These are phyloP conservation scores for Volutella citrinella DNA, from an alignment of 2,329 filamentous ascomycete genomes.

Conservation along the genomic window DNA sequence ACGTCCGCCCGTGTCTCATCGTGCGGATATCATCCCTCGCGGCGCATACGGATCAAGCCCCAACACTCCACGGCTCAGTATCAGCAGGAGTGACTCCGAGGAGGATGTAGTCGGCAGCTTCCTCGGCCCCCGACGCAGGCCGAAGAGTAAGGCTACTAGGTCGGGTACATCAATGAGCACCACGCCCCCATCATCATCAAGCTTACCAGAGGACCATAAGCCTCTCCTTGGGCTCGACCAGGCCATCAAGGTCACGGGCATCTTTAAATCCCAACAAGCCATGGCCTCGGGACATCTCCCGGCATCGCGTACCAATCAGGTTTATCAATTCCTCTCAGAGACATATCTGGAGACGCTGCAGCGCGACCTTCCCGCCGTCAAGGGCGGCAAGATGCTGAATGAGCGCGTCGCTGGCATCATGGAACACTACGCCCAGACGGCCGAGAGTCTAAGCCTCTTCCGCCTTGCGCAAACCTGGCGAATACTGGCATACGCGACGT, in stretches of 20 bases:
- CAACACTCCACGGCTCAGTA: slow-evolving; percentile 48
- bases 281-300: slow-evolving; percentile 61
- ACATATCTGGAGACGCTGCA: slow-evolving; percentile 55
- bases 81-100: slow-evolving; percentile 62
- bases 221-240: slow-evolving; percentile 53
- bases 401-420: slow-evolving; percentile 50
- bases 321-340: slow-evolving; percentile 55
- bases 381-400: slow-evolving; percentile 37
- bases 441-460: slow-evolving; percentile 54
- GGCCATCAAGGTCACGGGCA: slow-evolving; percentile 54
- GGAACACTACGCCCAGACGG: slow-evolving; percentile 55
- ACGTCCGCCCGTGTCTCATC: slow-evolving; percentile 36
- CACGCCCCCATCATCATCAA: slow-evolving; percentile 47
- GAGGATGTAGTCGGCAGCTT: slow-evolving; percentile 62
- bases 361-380: slow-evolving; percentile 42
- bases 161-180: slow-evolving; percentile 43
- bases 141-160: no score
- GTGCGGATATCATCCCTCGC: slow-evolving; percentile 33
- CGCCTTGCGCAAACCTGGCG: slow-evolving; percentile 64
- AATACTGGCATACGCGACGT: slow-evolving; percentile 54
- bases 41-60: slow-evolving; percentile 48
- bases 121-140: slow-evolving; percentile 46
- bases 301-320: slow-evolving; percentile 44
- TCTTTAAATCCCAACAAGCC: slow-evolving; percentile 58
- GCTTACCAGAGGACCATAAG: slow-evolving; percentile 31